Evolutionary conservation across 2,329 filamentous ascomycete genomes (phyloP).

Genomic region (Aspergillus nomiae): DNA sequence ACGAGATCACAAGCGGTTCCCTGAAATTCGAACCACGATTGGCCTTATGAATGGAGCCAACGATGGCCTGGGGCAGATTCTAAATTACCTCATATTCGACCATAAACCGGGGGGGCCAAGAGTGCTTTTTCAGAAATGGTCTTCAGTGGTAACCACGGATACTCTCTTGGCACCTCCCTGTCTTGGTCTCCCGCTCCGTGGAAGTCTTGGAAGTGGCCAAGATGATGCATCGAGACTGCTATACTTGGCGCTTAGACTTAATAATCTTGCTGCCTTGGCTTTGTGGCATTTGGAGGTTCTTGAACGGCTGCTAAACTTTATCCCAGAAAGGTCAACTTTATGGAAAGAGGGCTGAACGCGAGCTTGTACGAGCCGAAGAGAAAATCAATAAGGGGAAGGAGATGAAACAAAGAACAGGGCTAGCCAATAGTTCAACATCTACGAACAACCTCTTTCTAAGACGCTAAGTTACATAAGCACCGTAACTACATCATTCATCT

Average conservation of each 20-base stretch:
- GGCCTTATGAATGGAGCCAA: too few species aligned
- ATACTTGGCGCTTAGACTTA: conserved; percentile 5
- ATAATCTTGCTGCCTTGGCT: conserved; percentile 9
- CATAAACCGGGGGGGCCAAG: not conserved
- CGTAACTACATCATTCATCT: not conserved
- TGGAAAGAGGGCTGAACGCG: not conserved
- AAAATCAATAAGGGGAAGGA: not conserved
- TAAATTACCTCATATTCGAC: not conserved
- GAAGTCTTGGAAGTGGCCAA: conserved; percentile 11
- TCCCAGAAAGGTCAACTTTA: not conserved
- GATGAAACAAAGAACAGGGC: not conserved
- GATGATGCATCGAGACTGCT: not conserved
- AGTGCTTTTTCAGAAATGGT: not conserved
- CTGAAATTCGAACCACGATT: not conserved
- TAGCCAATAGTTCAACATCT: not conserved
- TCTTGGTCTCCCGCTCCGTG: conserved; percentile 8
- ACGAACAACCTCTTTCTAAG: not conserved
- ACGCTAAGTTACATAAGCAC: not conserved
- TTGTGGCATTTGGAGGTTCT: not conserved
- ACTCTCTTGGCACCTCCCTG: conserved; percentile 9
- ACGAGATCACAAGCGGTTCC: conserved; percentile 2
- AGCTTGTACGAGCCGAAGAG: not conserved
- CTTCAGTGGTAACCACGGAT: conserved; percentile 1
- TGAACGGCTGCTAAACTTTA: not conserved
- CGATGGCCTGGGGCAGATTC: not conserved